Evolutionary conservation across 345 rosid genomes (phyloP).

Genomic region (Passiflora organensis): DNA sequence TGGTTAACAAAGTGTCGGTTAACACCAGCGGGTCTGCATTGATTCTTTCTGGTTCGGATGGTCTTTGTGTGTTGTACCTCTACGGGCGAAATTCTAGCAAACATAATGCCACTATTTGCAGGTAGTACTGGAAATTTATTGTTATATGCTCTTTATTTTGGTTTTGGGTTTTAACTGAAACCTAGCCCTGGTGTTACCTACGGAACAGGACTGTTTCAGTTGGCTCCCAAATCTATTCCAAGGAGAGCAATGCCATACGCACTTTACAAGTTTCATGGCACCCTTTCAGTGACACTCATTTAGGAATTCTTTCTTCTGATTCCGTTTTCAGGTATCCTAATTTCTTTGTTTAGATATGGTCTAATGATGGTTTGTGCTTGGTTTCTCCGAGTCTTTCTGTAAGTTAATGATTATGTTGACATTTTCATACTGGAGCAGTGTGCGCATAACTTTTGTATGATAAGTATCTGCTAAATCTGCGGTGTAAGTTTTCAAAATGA

Average conservation of each 20-base stretch:
- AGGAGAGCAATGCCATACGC: constrained; percentile 48
- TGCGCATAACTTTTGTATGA: too few relatives aligned
- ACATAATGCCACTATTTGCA: constrained; percentile 59
- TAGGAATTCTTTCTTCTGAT: constrained; percentile 89
- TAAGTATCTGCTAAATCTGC: too few relatives aligned
- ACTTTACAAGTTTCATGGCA: constrained; percentile 74
- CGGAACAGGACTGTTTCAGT: constrained; percentile 91
- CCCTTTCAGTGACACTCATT: constrained; percentile 71
- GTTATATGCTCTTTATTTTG: background rate
- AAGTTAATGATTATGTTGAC: too few relatives aligned
- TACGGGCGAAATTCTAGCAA: constrained; percentile 59
- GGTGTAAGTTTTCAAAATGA: too few relatives aligned
- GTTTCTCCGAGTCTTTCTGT: too few relatives aligned
- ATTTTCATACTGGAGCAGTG: too few relatives aligned
- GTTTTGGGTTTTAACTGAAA: background rate
- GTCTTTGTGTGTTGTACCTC: constrained; percentile 64
- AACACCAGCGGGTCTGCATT: constrained; percentile 78
- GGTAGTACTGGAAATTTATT: constrained; percentile 32
- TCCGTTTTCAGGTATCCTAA: constrained; percentile 79
- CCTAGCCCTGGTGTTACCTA: background rate
- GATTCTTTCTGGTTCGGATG: constrained; percentile 58
- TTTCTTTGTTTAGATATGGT: background rate
- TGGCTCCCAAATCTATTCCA: constrained; percentile 61
- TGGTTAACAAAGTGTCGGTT: constrained; percentile 64
- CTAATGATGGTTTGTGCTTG: background rate